Evolutionary conservation across 805 yeast species (phyloP), one percentile per base, ranked within the genome.

Genomic region (Blastobotrys americana): DNA sequence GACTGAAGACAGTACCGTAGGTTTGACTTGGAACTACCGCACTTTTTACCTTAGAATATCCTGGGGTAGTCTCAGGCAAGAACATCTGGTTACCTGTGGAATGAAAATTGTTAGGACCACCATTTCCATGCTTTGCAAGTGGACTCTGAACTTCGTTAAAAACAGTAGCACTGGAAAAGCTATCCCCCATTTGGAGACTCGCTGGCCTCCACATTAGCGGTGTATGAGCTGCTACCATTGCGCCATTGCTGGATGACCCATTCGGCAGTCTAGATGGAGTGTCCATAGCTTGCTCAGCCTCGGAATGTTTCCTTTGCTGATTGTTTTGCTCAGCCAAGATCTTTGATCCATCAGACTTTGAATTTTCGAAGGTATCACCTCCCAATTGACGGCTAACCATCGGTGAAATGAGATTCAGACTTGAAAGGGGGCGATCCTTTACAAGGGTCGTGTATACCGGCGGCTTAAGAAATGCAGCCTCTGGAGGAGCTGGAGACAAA

Each of bases 121-220:
- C 22, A 16, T 18, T 13, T 20, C n/a, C 20, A 10, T 17, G 39
- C 20, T 17, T 36, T n/a, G 20, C 20, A 13, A 36, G 39, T 16
- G 17, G 39, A 17, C 8, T 8, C 10, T 33, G 15, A 19, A 16
- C 36, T 6, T 33, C 17, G 17, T 33, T 33, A 10, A 16, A 5
- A 33, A 33, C 15, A 5, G 5, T 33, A 19, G 36, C 5, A 8
- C 17, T 33, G 36, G n/a, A 10, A 27, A 16, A 16, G 10, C 17
- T 33, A 16, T 33, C 5, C 31, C 13, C 31, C 8, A 25, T 8
- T 25, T 8, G 13, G 31, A 25, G 31, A 25, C 31, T 13, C 8
- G 31, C 31, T 13, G 31, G 31, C 15, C 21, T 36, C 39, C 39
- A 36, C 39, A 36, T 8, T n/a, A 36, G 20, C 19, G 39, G 39